Evolutionary conservation across 2,329 filamentous ascomycete genomes (phyloP).

Genomic region (Pseudogymnoascus sp.): DNA sequence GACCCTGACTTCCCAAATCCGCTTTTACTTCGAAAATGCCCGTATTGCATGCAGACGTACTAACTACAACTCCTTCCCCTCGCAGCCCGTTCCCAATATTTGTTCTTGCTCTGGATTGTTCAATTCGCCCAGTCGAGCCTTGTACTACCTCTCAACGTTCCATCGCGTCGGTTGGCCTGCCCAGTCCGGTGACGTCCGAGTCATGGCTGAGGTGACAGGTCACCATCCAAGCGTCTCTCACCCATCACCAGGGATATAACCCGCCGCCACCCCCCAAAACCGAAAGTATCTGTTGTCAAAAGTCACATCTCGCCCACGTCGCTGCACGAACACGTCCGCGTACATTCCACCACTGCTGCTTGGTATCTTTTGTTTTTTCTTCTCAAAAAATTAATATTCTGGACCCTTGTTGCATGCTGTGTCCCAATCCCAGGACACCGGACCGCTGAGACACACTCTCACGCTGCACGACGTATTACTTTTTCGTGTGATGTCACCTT

Average conservation of each 20-base stretch:
- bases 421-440: constrained; percentile 1
- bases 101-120: not conserved
- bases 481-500: constrained; percentile 2
- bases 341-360: constrained; percentile 4
- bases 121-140: not conserved
- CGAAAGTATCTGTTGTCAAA: not conserved
- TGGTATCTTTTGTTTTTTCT: not conserved
- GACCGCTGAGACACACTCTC: not conserved
- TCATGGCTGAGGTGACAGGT: constrained; percentile 2
- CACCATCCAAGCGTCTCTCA: not conserved
- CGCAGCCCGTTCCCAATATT: not conserved
- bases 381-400: not conserved
- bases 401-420: not conserved
- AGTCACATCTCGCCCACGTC: constrained; percentile 5
- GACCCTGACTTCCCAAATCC: not conserved
- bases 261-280: not conserved
- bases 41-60: constrained; percentile 2
- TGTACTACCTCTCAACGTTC: not conserved
- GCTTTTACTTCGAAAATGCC: not conserved
- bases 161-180: not conserved
- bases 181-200: not conserved
- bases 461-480: not conserved
- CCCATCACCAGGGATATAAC: constrained; percentile 3
- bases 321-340: not conserved
- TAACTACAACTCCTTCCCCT: not conserved